Percentiles rank a stretch among this genome's conserved stretches.
phyloP scores from a whole-genome alignment of 129 eudicot genomes.

The Flaveria sonorensis region DNA sequence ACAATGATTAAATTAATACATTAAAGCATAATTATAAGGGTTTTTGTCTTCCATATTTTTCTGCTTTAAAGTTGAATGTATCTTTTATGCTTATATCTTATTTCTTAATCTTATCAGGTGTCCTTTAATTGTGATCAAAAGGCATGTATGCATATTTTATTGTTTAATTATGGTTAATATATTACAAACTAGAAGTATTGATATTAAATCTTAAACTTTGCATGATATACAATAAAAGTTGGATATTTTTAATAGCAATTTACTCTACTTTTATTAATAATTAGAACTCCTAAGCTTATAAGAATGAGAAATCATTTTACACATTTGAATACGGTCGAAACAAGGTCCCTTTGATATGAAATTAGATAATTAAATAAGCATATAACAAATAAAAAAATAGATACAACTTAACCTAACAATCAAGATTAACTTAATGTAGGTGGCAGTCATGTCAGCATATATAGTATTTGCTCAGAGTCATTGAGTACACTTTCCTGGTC shows the following conservation, averaged over 20 bases:
- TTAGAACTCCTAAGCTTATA: no score
- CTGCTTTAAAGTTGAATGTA: constrained; percentile 35
- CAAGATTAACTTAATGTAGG: neutral
- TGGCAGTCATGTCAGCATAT: constrained; percentile 28
- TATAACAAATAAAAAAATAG: neutral
- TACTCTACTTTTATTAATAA: no score
- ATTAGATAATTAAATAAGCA: neutral
- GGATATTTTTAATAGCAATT: no score
- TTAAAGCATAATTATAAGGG: constrained; percentile 40
- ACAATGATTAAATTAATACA: constrained; percentile 42
- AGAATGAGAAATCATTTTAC: no score
- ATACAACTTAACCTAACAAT: neutral
- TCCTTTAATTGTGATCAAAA: constrained; percentile 29
- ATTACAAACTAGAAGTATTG: neutral
- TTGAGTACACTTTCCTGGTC: constrained; percentile 18
- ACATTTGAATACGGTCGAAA: no score
- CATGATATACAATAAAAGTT: neutral
- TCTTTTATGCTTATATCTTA: constrained; percentile 9
- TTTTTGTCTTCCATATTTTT: constrained; percentile 43
- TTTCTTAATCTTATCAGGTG: constrained; percentile 34
- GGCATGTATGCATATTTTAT: constrained; percentile 2
- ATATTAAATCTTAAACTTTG: neutral
- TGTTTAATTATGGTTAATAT: neutral
- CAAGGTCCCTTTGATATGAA: no score
- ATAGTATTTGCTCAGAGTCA: constrained; percentile 9